Evolutionary conservation across 805 yeast species (phyloP), one percentile per base, ranked within the genome.

Genomic region (Ogataea polymorpha): DNA sequence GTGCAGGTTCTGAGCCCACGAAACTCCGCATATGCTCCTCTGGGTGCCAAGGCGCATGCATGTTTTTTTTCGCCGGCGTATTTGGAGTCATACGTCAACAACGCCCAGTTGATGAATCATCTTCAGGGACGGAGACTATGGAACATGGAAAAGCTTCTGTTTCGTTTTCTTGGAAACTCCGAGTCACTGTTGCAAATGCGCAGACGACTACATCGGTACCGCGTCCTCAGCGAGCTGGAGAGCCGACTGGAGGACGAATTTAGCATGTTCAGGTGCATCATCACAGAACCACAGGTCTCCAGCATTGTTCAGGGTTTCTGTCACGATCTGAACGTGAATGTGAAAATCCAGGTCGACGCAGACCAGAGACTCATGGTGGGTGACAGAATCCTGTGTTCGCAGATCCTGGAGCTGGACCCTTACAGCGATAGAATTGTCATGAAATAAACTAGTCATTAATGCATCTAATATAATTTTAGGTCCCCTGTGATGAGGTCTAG

Each of bases 401-500:
- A 67, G 37, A 63, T 81, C 12, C 41, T 72, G 13, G 61, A 64
- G 41, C 56, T 74, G 14, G 70, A 75, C 46, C 62, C 50, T 2
- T 44, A 63, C 1, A 64, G 55, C 10, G 76, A 74, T 4, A 46
- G 52, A 14, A 54, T 76, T 36, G 63, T 77, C 13, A 51, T 76
- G 42, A 56, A 44, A 28, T 48, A 29, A 17, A 32, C 18, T 34
- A 24, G 27, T 37, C 32, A 18, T 27, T 37, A 27, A 16, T 25
- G 43, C 37, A 18, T 27, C 32, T 33, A 88, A 56, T 85, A 87
- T 44, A 91, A 67, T 59, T 83, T 86, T 53, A 91, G 70, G 18
- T 74, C 81, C 12, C 86, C 82, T 1, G 98, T 90, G 40, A 91
- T 79, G 58, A 81, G 79, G 60, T 93, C 96, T 45, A 91, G 62